Evolutionary conservation across 2,329 filamentous ascomycete genomes (phyloP), one percentile per base, ranked within the genome.

Genomic region (Akanthomyces muscarius): DNA sequence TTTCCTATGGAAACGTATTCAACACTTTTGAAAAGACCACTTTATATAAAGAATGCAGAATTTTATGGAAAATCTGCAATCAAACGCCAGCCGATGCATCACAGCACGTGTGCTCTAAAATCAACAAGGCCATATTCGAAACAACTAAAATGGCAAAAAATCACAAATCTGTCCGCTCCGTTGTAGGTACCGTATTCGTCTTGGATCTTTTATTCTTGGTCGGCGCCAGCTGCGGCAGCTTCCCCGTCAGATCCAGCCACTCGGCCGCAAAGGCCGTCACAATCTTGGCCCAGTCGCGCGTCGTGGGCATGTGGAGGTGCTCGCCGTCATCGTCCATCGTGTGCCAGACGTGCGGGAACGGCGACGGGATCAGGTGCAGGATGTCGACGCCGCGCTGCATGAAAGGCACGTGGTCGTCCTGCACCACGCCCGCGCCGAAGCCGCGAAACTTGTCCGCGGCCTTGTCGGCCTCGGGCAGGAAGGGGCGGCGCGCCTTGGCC

Each of bases 341-440:
- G 77, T 99, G 95, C 95, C 95, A 99, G 1, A 96, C 89, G 0
- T 68, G 52, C 0, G 93, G 93, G 72, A 98, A 98, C 0, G 89
- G 89, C 4, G 80, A 82, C 0, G 94, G 92, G 63, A 99, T 98
- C 30, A 99, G 75, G 76, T 99, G 95, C 63, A 99, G 75, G 18
- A 98, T 83, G 33, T 96, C 89, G 0, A 98, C 94, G 1, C 95
- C 95, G 42, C 91, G 85, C 42, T 79, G 79, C 82, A 98, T 86
- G 70, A 99, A 99, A 0, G 95, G 95, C 5, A 97, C 75, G 73
- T 99, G 95, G 71, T 99, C 95, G 72, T 99, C 95, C 66, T 87
- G 82, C 11, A 97, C 85, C 64, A 75, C 86, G 52, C 73, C 81
- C 4, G 14, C 18, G 54, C 48, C 54, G 23, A 47, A 54, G 61